Evolutionary conservation across 441 rosid species (phyloP).

Genomic region (Eutrema salsugineum): DNA sequence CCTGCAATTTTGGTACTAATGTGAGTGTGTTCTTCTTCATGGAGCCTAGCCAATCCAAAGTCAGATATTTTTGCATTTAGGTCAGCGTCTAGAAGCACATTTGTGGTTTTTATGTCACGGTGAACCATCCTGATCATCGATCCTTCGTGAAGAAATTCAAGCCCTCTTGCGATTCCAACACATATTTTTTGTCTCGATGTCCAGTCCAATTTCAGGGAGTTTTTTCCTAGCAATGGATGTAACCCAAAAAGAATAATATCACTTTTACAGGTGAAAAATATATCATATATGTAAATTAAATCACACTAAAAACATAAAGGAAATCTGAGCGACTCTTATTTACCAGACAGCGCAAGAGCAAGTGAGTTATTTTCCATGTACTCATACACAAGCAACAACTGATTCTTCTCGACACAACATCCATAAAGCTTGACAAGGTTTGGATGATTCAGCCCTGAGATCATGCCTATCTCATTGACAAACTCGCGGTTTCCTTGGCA

Average conservation of each 20-base stretch:
- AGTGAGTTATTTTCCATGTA: constrained; percentile 60
- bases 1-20: neutral
- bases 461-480: constrained; percentile 72
- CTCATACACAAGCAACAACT: constrained; percentile 56
- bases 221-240: neutral
- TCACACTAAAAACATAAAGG: neutral
- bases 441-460: constrained; percentile 57
- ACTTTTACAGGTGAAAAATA: neutral
- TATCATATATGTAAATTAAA: neutral
- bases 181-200: neutral
- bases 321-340: neutral
- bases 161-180: neutral
- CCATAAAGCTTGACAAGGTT: constrained; percentile 65
- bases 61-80: neutral
- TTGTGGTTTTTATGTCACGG: neutral
- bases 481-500: constrained; percentile 75
- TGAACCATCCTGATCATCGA: neutral
- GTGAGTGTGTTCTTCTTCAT: neutral
- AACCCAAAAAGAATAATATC: neutral
- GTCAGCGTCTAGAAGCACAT: neutral
- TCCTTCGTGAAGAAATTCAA: neutral
- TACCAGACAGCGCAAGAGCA: constrained; percentile 55
- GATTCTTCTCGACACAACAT: constrained; percentile 48
- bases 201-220: neutral
- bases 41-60: neutral